Conservation (phyloP, 2,329 filamentous ascomycete genomes). For the Alternaria ethzedia region DNA sequence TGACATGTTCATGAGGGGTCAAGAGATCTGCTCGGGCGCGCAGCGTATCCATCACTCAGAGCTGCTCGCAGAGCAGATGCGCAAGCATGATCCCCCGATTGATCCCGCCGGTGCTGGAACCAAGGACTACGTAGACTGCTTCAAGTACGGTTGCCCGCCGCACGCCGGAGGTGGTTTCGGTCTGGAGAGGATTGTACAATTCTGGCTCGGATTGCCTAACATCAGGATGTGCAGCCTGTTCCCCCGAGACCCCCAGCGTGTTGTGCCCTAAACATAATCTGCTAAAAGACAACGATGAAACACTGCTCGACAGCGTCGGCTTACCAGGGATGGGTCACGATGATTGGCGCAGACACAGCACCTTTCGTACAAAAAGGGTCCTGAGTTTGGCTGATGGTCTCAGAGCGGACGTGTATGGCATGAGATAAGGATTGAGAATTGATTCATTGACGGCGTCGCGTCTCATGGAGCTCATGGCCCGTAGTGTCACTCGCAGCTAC, state of each 20-base stretch:
- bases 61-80: conserved; percentile 65
- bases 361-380: not conserved
- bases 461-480: not conserved
- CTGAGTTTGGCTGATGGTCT: not conserved
- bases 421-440: not conserved
- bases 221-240: conserved; percentile 68
- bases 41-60: conserved; percentile 70
- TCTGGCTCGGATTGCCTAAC: conserved; percentile 70
- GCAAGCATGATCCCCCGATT: conserved; percentile 61
- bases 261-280: conserved; percentile 50
- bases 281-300: not conserved
- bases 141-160: conserved; percentile 68
- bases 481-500: not conserved
- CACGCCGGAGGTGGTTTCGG: conserved; percentile 71
- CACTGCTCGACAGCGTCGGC: not conserved
- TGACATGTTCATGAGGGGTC: conserved; percentile 74
- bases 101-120: conserved; percentile 66
- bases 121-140: conserved; percentile 68
- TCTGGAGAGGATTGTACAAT: conserved; percentile 70
- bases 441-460: not conserved
- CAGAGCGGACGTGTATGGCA: not conserved
- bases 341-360: not conserved
- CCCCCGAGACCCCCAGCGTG: conserved; percentile 67
- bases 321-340: not conserved
- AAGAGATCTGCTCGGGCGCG: conserved; percentile 72